Evolutionary conservation across 345 rosid genomes (phyloP).

Genomic region (Eucalyptus regnans): DNA sequence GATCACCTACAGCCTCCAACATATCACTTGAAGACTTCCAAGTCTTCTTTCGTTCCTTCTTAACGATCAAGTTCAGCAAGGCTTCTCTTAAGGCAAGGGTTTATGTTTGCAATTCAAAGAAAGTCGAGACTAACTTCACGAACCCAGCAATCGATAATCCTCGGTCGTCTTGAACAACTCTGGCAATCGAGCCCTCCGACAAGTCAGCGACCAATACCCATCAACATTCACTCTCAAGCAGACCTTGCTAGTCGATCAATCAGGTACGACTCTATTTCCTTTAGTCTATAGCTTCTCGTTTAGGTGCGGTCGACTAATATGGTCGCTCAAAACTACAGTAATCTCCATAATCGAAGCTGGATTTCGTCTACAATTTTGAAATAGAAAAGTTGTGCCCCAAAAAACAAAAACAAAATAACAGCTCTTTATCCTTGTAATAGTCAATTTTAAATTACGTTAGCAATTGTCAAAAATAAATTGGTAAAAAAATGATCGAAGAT

Average conservation of each 20-base stretch:
- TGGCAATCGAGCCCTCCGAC: fast-evolving
- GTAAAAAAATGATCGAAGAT: not conserved
- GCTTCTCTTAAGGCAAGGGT: not conserved
- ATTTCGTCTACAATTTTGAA: not conserved
- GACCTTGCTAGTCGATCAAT: no score
- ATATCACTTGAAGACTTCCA: not conserved
- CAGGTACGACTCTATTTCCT: no score
- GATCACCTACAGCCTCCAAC: no score
- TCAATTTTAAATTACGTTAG: not conserved
- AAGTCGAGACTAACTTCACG: not conserved
- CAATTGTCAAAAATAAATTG: not conserved
- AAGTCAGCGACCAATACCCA: no score
- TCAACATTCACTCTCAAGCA: no score
- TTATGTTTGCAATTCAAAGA: not conserved
- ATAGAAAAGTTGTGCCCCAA: no score
- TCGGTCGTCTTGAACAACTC: no score
- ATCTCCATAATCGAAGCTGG: fast-evolving
- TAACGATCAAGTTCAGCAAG: no score
- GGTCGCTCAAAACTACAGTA: no score
- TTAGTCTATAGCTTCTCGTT: no score
- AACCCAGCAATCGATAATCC: no score
- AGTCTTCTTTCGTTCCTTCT: not conserved
- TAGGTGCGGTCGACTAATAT: fast-evolving
- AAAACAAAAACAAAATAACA: no score
- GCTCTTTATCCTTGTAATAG: not conserved